phyloP scores from a whole-genome alignment of 257 asterid genomes.

The Rehmannia glutinosa region DNA sequence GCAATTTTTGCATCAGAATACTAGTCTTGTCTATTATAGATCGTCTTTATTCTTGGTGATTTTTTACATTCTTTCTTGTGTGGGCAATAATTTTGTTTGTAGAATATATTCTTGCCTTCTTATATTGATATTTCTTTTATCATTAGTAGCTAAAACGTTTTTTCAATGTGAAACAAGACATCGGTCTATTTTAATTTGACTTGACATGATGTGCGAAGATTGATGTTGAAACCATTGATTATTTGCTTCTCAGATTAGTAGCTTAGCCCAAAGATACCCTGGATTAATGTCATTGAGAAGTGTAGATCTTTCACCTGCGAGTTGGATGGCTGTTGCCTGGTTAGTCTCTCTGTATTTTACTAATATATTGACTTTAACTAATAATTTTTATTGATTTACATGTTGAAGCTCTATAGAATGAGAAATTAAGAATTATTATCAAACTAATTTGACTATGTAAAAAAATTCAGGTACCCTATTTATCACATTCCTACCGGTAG shows the following conservation, averaged over 20 bases:
- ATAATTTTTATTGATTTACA: neutral
- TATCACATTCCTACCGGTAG: conserved; percentile 71
- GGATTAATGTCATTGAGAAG: conserved; percentile 64
- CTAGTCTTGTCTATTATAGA: conserved; percentile 15
- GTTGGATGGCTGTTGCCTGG: conserved; percentile 95
- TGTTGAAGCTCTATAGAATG: too few relatives aligned
- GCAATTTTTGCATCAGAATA: conserved; percentile 14
- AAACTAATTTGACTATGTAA: too few relatives aligned
- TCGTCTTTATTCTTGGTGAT: conserved; percentile 25
- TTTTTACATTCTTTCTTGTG: neutral
- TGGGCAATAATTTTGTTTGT: conserved; percentile 12
- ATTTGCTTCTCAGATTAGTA: conserved; percentile 37
- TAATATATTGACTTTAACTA: neutral
- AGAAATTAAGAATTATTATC: too few relatives aligned
- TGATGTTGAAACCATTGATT: conserved; percentile 1
- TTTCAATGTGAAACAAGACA: neutral
- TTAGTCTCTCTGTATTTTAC: conserved; percentile 25
- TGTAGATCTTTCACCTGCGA: conserved; percentile 82
- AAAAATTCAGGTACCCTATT: conserved; percentile 63
- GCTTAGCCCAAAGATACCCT: conserved; percentile 48
- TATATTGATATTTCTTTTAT: neutral
- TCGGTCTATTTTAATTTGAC: too few relatives aligned
- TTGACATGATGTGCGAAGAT: neutral
- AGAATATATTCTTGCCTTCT: conserved; percentile 30
- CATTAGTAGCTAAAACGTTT: neutral